Base-by-base conservation (phyloP, 805 yeast species). In the Metschnikowia gelsemii region DNA sequence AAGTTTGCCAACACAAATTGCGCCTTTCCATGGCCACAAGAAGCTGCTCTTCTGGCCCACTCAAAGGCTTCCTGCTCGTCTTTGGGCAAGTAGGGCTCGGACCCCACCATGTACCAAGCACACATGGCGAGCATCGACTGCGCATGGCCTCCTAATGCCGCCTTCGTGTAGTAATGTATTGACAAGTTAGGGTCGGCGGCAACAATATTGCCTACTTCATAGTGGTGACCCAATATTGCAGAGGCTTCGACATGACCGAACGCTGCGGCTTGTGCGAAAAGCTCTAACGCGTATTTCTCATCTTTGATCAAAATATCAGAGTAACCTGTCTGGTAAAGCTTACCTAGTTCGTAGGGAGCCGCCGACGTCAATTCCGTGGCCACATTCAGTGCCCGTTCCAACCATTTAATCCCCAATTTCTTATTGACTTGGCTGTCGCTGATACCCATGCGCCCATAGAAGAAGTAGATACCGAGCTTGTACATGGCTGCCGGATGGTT, bases 401-500 rank as follows among this genome's bases (percentile, higher is more conserved):
- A 69, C 99, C 99, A 91, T 60, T 88, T 87, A 50, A 93, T 82
- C 36, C 98, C 99, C 54, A 80, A 80, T 55, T 83, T 86, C 55
- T 88, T 85, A 17, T 87, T 82, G 38, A 75, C 80, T 14, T 80
- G 68, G 54, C 79, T 83, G 43, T 75, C 72, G 1, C 83, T 70
- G 24, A 91, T 60, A 1, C 98, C 97, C 91, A 91, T 82, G 46
- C 84, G 73, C 4, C 87, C 80, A 56, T 88, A 79, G 63, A 84
- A 93, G 27, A 88, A 84, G 53, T 90, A 88, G 31, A 87, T 72
- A 3, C 98, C 99, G 49, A 89, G 70, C 59, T 90, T 87, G 68
- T 83, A 85, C 95, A 91, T 88, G 4, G 98, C 96, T n/a, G 95
- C 90, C 0, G 97, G 89, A 62, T 91, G 99, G 56, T 87, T 88